A percentile compares a stretch with the other conserved stretches of the same genome.
These are phyloP conservation scores for Scheffersomyces stipitis DNA, from an alignment of 805 yeast genomes.

Conservation along the genomic window DNA sequence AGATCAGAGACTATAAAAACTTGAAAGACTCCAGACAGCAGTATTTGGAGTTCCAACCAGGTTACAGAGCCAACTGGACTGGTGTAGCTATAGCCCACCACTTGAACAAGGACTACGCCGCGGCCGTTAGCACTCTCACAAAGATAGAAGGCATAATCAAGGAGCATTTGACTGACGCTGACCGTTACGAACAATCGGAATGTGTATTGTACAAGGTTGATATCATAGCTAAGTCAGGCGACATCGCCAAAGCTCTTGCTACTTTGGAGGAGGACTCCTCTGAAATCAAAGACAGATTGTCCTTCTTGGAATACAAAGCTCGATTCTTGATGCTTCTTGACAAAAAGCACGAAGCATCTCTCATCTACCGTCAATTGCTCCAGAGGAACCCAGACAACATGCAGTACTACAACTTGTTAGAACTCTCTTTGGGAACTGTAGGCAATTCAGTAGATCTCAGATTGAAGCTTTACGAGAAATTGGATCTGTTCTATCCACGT, in stretches of 20 bases:
- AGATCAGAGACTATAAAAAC: constrained; percentile 68
- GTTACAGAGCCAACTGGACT: constrained; percentile 89
- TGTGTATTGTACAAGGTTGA: constrained; percentile 70
- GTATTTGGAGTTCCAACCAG: constrained; percentile 71
- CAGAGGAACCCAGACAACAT: constrained; percentile 84
- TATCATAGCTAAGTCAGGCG: constrained; percentile 63
- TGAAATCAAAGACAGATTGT: constrained; percentile 54
- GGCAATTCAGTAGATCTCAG: constrained; percentile 48
- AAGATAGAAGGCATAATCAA: constrained; percentile 75
- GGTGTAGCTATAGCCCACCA: constrained; percentile 84
- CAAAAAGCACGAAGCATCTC: constrained; percentile 60
- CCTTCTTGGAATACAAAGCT: constrained; percentile 67
- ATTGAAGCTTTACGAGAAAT: constrained; percentile 60
- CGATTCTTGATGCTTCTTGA: constrained; percentile 59
- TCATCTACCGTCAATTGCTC: constrained; percentile 64
- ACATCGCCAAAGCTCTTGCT: constrained; percentile 61
- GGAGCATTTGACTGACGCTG: constrained; percentile 65
- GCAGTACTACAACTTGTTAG: constrained; percentile 65
- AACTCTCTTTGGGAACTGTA: constrained; percentile 53
- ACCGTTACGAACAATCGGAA: constrained; percentile 79
- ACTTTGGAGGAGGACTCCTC: constrained; percentile 53
- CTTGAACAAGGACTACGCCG: constrained; percentile 61
- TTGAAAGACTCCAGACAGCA: constrained; percentile 63
- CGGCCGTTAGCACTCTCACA: constrained; percentile 69
- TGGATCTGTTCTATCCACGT: constrained; percentile 72